A percentile compares a stretch with the other conserved stretches of the same genome.
These are phyloP conservation scores for Aspergillus hortae DNA, from an alignment of 2,329 filamentous ascomycete species.

Conservation along the genomic window DNA sequence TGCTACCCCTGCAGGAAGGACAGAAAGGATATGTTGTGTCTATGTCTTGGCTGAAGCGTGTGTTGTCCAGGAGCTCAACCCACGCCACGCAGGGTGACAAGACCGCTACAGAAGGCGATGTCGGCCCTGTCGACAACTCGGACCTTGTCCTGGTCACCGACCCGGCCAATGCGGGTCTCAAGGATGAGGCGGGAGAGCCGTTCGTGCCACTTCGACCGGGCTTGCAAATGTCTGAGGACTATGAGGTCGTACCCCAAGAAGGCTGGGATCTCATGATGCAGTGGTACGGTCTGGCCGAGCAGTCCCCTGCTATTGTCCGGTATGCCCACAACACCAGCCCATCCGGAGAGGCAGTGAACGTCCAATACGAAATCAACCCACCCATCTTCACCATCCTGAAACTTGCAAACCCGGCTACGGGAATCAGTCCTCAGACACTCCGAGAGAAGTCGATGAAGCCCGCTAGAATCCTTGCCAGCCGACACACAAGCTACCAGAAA, in stretches of 20 bases:
- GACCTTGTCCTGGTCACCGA: conserved; percentile 66
- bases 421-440: conserved; percentile 57
- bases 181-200: conserved; percentile 44
- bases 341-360: conserved; percentile 58
- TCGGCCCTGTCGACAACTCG: conserved; percentile 83
- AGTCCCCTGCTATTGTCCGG: conserved; percentile 69
- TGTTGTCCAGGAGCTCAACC: conserved; percentile 62
- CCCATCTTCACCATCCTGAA: conserved; percentile 83
- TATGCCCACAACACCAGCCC: conserved; percentile 71
- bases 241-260: conserved; percentile 70
- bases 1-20: conserved; percentile 62
- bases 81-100: conserved; percentile 56
- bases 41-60: conserved; percentile 70
- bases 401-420: conserved; percentile 58
- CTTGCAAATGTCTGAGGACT: conserved; percentile 62
- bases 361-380: conserved; percentile 80
- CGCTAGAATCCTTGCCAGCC: conserved; percentile 66
- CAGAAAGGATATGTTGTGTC: conserved; percentile 76
- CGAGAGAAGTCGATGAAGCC: conserved; percentile 62
- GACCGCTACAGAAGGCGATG: conserved; percentile 56
- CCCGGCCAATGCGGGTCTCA: conserved; percentile 34
- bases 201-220: conserved; percentile 74
- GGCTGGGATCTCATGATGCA: conserved; percentile 78
- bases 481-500: conserved; percentile 64
- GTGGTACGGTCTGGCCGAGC: conserved; percentile 75